phyloP scores from a whole-genome alignment of 2,329 filamentous ascomycete genomes.

The Trichophyton benhamiae region DNA sequence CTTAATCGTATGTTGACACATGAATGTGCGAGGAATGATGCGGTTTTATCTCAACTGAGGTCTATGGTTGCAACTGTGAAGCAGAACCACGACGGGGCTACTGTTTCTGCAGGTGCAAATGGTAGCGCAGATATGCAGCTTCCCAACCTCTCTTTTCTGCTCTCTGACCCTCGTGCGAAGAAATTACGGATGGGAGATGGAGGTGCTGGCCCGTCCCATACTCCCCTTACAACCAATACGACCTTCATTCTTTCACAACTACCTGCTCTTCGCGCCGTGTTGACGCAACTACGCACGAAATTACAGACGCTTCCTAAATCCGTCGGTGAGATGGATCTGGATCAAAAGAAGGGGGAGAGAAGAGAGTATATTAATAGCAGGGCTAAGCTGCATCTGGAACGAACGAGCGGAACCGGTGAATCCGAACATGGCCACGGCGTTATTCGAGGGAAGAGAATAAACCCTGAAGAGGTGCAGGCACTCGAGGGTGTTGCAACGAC shows the following conservation, averaged over 20 bases:
- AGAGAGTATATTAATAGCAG: conserved; percentile 73
- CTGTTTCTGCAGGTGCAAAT: conserved; percentile 7
- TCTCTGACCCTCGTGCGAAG: conserved; percentile 36
- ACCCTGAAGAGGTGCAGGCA: conserved; percentile 29
- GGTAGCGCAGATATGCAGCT: conserved; percentile 9
- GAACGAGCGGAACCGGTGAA: conserved; percentile 28
- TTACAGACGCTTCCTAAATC: conserved; percentile 36
- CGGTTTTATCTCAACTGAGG: conserved; percentile 53
- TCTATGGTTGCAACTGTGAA: conserved; percentile 37
- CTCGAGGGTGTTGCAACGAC: conserved; percentile 21
- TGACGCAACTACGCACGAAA: conserved; percentile 55
- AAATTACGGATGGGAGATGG: conserved; percentile 34
- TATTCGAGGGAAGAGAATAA: conserved; percentile 29
- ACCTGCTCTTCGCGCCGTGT: conserved; percentile 59
- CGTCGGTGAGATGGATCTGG: conserved; percentile 26
- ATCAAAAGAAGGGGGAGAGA: conserved; percentile 56
- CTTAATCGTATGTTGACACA: conserved; percentile 57
- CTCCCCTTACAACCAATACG: conserved; percentile 36
- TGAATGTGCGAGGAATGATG: conserved; percentile 61
- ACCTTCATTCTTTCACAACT: conserved; percentile 72
- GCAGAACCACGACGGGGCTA: conserved; percentile 11
- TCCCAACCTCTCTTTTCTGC: conserved; percentile 45
- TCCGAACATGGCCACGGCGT: conserved; percentile 24
- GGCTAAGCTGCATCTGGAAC: conserved; percentile 63
- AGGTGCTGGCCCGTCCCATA: conserved; percentile 25